Evolutionary conservation across 768 basidiomycete genomes (phyloP).

Genomic region (Leccinum subtestaceum): DNA sequence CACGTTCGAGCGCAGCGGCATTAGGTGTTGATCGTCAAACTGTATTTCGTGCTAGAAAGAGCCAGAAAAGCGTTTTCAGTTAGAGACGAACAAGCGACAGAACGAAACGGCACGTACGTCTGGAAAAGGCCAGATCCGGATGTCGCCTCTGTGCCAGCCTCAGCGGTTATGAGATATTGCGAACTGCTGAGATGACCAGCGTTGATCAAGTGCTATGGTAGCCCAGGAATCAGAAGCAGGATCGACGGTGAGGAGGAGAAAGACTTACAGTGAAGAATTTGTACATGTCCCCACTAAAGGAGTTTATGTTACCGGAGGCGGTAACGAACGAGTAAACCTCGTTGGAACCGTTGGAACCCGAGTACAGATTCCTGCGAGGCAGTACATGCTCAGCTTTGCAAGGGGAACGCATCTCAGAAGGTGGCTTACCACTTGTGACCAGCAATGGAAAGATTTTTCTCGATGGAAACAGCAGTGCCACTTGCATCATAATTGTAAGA

Average conservation of each 20-base stretch:
- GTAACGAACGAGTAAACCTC: constrained; percentile 51
- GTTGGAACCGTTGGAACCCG: constrained; percentile 52
- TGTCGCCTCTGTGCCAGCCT: constrained; percentile 64
- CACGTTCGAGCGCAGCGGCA: background rate
- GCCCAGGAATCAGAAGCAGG: background rate
- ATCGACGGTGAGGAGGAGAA: background rate
- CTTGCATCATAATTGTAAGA: constrained; percentile 43
- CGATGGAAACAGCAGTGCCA: constrained; percentile 48
- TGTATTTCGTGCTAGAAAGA: constrained; percentile 41
- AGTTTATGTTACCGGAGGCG: constrained; percentile 35
- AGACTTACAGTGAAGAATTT: constrained; percentile 46
- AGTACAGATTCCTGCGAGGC: constrained; percentile 50
- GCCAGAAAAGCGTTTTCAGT: background rate
- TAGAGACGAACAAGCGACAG: background rate
- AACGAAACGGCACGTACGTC: constrained; percentile 39
- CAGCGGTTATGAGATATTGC: constrained; percentile 56
- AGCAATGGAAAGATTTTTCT: constrained; percentile 40
- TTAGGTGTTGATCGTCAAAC: constrained; percentile 42
- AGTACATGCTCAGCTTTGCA: background rate
- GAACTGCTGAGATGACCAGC: constrained; percentile 44
- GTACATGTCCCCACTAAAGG: constrained; percentile 54
- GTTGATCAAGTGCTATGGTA: constrained; percentile 51
- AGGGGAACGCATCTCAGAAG: background rate
- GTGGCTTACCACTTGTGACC: constrained; percentile 46
- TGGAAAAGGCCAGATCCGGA: constrained; percentile 52